Evolutionary conservation across 2,329 filamentous ascomycete species (phyloP), one percentile per base, ranked within the genome.

Genomic region (Botryosphaeria dothidea): DNA sequence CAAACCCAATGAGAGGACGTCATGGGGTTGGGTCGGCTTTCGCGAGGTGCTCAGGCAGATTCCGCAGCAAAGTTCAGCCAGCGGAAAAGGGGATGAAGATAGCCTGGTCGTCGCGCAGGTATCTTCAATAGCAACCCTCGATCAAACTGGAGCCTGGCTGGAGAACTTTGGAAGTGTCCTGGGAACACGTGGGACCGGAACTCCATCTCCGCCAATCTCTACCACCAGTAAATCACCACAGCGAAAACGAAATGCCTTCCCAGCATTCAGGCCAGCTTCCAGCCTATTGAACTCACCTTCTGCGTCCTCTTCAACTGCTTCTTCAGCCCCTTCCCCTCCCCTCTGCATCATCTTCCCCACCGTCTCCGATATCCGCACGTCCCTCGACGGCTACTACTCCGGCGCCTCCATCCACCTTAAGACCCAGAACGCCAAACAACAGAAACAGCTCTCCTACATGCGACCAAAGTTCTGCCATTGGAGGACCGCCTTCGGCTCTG

Each of bases 401-500:
- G 93, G 93, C 0, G 84, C 78, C 1, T 94, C 92, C 0, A 95
- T 97, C 64, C 92, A 96, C 72, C 92, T 88, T 71, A 95, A 92
- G 73, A 86, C 88, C 1, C 85, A 91, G 69, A 91, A 88, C 1
- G 69, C 83, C 2, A 83, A 89, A 17, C 92, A 96, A 71, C 80
- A 84, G 31, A 92, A 90, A 68, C 93, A 96, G 74, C 81, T 96
- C 0, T 77, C 84, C 34, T 93, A 92, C 69, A 75, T 97, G 66
- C 85, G 82, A 3, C 90, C 90, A 0, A 76, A 92, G 2, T 80
- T 96, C 21, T 86, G 87, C 69, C 90, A 92, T 68, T 97, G 93
- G 93, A 87, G 45, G 15, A 51, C 27, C 31, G 6, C 41, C 27
- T 36, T 3, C 57, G n/a, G 15, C 2, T 1, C 11, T 23, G 17